These are phyloP conservation scores for Linnemannia elongata DNA, from an alignment of 192 early-diverging fungal species.

Conservation along the genomic window DNA sequence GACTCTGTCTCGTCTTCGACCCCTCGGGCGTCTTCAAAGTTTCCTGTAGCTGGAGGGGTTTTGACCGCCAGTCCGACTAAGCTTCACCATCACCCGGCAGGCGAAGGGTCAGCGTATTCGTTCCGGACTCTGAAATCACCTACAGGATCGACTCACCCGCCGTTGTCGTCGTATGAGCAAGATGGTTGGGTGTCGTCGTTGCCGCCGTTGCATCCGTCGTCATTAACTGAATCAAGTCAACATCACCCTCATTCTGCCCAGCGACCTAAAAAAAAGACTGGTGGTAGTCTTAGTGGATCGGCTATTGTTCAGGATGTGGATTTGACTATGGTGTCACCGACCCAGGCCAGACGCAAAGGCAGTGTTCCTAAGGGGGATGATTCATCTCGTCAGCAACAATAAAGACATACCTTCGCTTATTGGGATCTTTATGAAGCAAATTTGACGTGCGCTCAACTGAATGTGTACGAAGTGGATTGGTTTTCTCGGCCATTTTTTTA, in stretches of 20 bases:
- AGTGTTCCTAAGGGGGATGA: conserved; percentile 9
- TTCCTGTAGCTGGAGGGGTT: neutral
- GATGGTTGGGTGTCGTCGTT: neutral
- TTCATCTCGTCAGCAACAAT: neutral
- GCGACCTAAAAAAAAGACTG: conserved; percentile 13
- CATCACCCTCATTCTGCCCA: neutral
- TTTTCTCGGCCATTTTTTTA: no score
- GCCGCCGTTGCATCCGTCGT: conserved; percentile 21
- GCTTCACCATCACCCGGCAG: conserved; percentile 8
- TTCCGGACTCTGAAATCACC: conserved; percentile 37
- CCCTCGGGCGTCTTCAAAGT: conserved; percentile 3
- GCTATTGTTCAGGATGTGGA: conserved; percentile 1
- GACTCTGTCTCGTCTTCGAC: conserved; percentile 31
- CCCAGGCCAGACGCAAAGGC: neutral
- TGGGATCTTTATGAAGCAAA: neutral
- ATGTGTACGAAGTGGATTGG: no score
- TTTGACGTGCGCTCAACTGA: no score
- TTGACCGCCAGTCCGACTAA: conserved; percentile 31
- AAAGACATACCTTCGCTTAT: neutral
- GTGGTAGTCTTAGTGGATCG: neutral
- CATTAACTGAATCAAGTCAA: neutral
- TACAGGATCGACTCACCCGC: neutral
- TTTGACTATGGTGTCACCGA: neutral
- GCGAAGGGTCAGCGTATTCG: conserved; percentile 28
- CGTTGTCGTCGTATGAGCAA: neutral